These are phyloP conservation scores for Didymellaceae sp. DNA, from an alignment of 2,329 filamentous ascomycete genomes.

Conservation along the genomic window DNA sequence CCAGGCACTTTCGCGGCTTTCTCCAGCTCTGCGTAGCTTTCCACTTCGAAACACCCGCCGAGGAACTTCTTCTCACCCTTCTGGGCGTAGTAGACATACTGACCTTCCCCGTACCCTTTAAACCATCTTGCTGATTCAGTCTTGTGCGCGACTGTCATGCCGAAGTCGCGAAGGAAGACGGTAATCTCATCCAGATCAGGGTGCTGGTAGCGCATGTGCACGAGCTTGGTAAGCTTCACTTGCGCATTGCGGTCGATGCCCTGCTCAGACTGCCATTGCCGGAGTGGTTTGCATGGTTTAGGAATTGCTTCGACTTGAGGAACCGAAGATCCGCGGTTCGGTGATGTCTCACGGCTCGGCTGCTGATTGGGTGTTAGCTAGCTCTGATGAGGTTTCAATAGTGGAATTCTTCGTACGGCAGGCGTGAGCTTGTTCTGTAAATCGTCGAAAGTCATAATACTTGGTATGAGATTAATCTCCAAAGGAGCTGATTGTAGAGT, in stretches of 20 bases:
- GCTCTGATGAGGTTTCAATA: neutral
- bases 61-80: slow-evolving; percentile 60
- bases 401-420: slow-evolving; percentile 24
- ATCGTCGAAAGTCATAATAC: slow-evolving; percentile 40
- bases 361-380: slow-evolving; percentile 22
- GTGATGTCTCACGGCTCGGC: slow-evolving; percentile 43
- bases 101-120: slow-evolving; percentile 66
- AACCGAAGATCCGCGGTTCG: slow-evolving; percentile 51
- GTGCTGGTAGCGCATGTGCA: slow-evolving; percentile 63
- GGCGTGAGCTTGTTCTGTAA: slow-evolving; percentile 43
- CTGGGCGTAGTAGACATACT: slow-evolving; percentile 64
- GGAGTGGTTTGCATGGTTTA: slow-evolving; percentile 42
- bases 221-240: slow-evolving; percentile 56
- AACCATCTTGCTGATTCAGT: slow-evolving; percentile 57
- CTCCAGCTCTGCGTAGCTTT: slow-evolving; percentile 62
- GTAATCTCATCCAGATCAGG: slow-evolving; percentile 58
- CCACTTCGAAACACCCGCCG: slow-evolving; percentile 65
- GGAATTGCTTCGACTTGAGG: slow-evolving; percentile 49
- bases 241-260: slow-evolving; percentile 54
- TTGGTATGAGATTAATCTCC: too few species aligned
- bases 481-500: too few species aligned
- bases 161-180: slow-evolving; percentile 51
- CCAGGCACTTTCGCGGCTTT: slow-evolving; percentile 55
- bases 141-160: slow-evolving; percentile 45
- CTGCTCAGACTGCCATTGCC: slow-evolving; percentile 47